Evolutionary conservation across 106 monocot genomes (phyloP).

Genomic region (Platanthera zijinensis): DNA sequence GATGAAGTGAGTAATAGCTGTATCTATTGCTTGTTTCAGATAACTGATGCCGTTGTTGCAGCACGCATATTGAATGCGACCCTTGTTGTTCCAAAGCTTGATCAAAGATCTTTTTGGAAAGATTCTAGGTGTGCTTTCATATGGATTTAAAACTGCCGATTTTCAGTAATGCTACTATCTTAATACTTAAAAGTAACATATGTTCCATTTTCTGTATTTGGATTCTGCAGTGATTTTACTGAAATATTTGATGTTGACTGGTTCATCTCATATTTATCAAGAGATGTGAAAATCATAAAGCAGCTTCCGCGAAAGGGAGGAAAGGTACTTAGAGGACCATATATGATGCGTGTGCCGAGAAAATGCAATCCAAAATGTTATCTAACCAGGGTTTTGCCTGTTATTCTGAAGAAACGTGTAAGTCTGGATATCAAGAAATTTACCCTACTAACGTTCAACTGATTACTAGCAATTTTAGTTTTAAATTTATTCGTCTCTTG

Average conservation of each 20-base stretch:
- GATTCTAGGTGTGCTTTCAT: slow-evolving; percentile 44
- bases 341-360: slow-evolving; percentile 81
- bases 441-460: background rate
- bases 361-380: slow-evolving; percentile 87
- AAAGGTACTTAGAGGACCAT: slow-evolving; percentile 46
- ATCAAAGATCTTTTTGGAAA: slow-evolving; percentile 75
- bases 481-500: background rate
- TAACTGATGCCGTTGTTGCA: slow-evolving; percentile 67
- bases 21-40: slow-evolving; percentile 20
- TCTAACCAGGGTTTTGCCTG: slow-evolving; percentile 71
- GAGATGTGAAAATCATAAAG: slow-evolving; percentile 83
- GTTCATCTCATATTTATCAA: slow-evolving; percentile 74
- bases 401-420: slow-evolving; percentile 77
- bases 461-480: background rate
- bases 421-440: slow-evolving; percentile 3
- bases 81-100: slow-evolving; percentile 58
- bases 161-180: background rate
- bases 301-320: slow-evolving; percentile 58
- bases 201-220: background rate
- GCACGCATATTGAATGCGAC: slow-evolving; percentile 64
- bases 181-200: slow-evolving; percentile 1
- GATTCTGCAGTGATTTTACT: slow-evolving; percentile 56
- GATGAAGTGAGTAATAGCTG: background rate
- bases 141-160: background rate
- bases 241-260: slow-evolving; percentile 87